phyloP scores from a whole-genome alignment of 306 rosid species.

The Malus sieversii region DNA sequence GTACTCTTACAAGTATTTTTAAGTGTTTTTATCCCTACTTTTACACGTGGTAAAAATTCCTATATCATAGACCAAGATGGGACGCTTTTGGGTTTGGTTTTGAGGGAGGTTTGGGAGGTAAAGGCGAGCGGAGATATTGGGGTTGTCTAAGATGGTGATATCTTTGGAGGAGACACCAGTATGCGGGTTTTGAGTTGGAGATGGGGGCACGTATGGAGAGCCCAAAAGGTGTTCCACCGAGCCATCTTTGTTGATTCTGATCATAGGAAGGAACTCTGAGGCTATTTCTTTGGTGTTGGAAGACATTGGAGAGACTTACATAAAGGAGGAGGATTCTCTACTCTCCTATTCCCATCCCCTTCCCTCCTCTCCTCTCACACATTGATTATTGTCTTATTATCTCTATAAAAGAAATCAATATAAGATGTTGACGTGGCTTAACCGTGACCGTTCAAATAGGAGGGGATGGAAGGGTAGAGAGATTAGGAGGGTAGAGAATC shows the following conservation, averaged over 20 bases:
- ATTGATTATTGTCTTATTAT: no score
- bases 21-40: no score
- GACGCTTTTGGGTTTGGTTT: slow-evolving; percentile 14
- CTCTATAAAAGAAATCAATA: no score
- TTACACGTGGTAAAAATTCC: no score
- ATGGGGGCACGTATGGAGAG: slow-evolving; percentile 28
- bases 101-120: slow-evolving; percentile 30
- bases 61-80: slow-evolving; percentile 22
- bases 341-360: no score
- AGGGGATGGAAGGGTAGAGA: no score
- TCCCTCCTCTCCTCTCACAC: no score
- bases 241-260: slow-evolving; percentile 41
- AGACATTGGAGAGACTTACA: not conserved
- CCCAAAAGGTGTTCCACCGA: slow-evolving; percentile 31
- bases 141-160: slow-evolving; percentile 23
- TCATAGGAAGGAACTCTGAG: slow-evolving; percentile 25
- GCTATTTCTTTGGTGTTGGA: slow-evolving; percentile 24
- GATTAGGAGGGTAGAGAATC: no score
- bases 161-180: slow-evolving; percentile 46
- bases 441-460: no score
- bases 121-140: slow-evolving; percentile 33
- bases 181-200: slow-evolving; percentile 13
- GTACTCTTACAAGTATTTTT: no score
- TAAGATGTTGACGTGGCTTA: no score
- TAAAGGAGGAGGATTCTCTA: no score